A percentile compares a stretch with the other conserved stretches of the same genome.
These are phyloP conservation scores for Holtermanniella nyarrowii DNA, from an alignment of 768 basidiomycete genomes.

Conservation along the genomic window DNA sequence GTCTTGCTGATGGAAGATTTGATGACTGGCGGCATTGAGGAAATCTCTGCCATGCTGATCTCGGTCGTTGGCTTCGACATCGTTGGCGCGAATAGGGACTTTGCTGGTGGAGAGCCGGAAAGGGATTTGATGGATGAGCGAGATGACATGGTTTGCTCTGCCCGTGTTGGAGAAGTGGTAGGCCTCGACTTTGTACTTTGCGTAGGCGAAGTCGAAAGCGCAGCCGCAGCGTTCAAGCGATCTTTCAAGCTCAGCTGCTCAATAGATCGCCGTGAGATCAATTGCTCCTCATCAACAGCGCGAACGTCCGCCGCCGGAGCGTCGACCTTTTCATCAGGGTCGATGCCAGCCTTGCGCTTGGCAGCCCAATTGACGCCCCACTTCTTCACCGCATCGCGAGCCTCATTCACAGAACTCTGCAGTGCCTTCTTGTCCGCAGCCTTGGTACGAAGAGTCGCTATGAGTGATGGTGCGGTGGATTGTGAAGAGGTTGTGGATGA, in stretches of 20 bases:
- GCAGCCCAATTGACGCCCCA: constrained; percentile 73
- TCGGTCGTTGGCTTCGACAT: constrained; percentile 8
- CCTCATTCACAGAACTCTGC: constrained; percentile 53
- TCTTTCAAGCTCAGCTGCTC: constrained; percentile 23
- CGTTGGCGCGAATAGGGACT: constrained; percentile 5
- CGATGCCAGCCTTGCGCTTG: constrained; percentile 31
- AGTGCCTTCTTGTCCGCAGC: constrained; percentile 71
- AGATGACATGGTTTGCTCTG: constrained; percentile 7
- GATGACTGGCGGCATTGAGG: background rate
- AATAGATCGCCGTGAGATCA: constrained; percentile 1
- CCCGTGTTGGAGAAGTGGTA: background rate
- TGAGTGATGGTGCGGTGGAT: constrained; percentile 54
- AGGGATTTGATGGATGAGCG: constrained; percentile 3
- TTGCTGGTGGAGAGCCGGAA: constrained; percentile 4
- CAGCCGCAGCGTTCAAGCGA: constrained; percentile 26
- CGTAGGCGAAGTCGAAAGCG: constrained; percentile 4
- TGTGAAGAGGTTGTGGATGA: constrained; percentile 14
- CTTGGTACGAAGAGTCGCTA: constrained; percentile 61
- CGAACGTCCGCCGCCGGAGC: constrained; percentile 18
- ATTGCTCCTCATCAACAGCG: constrained; percentile 19
- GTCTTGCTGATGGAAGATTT: constrained; percentile 2
- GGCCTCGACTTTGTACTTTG: constrained; percentile 3
- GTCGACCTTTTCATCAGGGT: constrained; percentile 5
- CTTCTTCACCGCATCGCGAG: constrained; percentile 81
- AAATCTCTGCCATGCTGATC: constrained; percentile 1